These are phyloP conservation scores for Ostreobium quekettii DNA, from an alignment of 139 green algal species.

Conservation along the genomic window DNA sequence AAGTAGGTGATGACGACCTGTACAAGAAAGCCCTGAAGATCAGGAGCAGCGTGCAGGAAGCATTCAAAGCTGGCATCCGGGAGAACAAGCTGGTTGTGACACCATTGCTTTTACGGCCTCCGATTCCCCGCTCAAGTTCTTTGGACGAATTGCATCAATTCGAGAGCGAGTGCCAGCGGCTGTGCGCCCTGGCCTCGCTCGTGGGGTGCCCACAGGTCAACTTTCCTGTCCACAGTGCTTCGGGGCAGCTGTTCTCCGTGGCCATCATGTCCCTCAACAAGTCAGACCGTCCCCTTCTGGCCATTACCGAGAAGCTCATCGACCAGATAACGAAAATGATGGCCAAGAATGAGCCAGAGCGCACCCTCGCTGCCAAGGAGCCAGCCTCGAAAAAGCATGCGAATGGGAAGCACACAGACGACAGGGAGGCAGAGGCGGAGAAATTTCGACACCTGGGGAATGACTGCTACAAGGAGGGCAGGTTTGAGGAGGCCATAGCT, in stretches of 20 bases:
- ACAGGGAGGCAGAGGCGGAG: not conserved
- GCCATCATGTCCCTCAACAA: slow-evolving; percentile 16
- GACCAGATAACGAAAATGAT: not conserved
- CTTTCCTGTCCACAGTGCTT: slow-evolving; percentile 9
- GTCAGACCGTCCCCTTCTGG: slow-evolving; percentile 9
- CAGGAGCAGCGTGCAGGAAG: not conserved
- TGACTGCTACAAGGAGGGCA: not conserved
- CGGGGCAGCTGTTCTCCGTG: slow-evolving; percentile 5
- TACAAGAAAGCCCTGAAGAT: slow-evolving; percentile 4
- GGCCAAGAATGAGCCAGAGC: not conserved
- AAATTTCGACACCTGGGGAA: slow-evolving; percentile 2
- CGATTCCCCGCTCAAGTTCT: not conserved
- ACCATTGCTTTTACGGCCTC: not conserved
- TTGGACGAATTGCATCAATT: not conserved
- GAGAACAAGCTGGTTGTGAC: slow-evolving; percentile 11
- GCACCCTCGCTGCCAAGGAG: not conserved
- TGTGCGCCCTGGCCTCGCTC: slow-evolving; percentile 1
- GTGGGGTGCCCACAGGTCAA: slow-evolving; percentile 14
- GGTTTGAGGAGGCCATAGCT: slow-evolving; percentile 2
- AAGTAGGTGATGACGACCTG: not conserved
- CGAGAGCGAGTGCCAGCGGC: not conserved
- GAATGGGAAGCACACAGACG: not conserved
- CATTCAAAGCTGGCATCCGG: slow-evolving; percentile 8
- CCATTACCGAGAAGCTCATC: slow-evolving; percentile 14
- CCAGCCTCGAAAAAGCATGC: not conserved